These are phyloP conservation scores for Globisporangium cylindrosporum DNA, from an alignment of 352 stramenopile species.

Conservation along the genomic window DNA sequence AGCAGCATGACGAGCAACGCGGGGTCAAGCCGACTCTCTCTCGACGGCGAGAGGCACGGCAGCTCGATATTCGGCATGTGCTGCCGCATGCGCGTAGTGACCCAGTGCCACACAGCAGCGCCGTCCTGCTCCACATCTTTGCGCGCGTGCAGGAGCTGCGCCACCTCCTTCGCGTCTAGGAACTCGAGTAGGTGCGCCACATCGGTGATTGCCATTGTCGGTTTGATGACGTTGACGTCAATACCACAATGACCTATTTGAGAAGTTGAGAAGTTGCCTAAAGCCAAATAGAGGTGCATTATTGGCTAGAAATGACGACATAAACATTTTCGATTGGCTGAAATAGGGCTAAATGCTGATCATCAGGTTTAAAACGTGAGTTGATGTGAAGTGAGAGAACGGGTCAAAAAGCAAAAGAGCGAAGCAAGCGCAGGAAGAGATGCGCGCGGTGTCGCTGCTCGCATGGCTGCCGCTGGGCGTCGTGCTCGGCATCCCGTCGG, in stretches of 20 bases:
- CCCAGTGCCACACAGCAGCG: conserved; percentile 41
- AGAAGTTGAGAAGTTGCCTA: background rate
- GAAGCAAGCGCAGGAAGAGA: background rate
- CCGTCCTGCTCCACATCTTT: conserved; percentile 25
- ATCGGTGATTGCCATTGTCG: conserved; percentile 27
- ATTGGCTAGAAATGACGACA: conserved; percentile 12
- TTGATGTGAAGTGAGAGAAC: background rate
- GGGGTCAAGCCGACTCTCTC: conserved; percentile 26
- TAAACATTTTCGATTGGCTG: conserved; percentile 16
- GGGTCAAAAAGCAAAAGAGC: background rate
- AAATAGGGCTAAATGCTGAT: background rate
- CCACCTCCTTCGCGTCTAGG: conserved; percentile 35
- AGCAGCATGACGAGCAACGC: conserved; percentile 41
- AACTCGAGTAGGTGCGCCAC: conserved; percentile 52
- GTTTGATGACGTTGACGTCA: background rate
- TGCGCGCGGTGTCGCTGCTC: conserved; percentile 28
- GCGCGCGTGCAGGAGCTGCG: conserved; percentile 30
- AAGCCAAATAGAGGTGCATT: background rate
- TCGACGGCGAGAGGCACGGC: conserved; percentile 19
- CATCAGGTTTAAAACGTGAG: background rate
- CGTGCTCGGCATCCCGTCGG: conserved; percentile 39
- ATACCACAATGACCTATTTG: conserved; percentile 1
- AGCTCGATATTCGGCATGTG: conserved; percentile 28
- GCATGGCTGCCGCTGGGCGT: conserved; percentile 34
- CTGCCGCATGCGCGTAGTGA: conserved; percentile 27